These are phyloP conservation scores for Colletotrichum gloeosporioides DNA, from an alignment of 2,329 filamentous ascomycete genomes.

Conservation along the genomic window DNA sequence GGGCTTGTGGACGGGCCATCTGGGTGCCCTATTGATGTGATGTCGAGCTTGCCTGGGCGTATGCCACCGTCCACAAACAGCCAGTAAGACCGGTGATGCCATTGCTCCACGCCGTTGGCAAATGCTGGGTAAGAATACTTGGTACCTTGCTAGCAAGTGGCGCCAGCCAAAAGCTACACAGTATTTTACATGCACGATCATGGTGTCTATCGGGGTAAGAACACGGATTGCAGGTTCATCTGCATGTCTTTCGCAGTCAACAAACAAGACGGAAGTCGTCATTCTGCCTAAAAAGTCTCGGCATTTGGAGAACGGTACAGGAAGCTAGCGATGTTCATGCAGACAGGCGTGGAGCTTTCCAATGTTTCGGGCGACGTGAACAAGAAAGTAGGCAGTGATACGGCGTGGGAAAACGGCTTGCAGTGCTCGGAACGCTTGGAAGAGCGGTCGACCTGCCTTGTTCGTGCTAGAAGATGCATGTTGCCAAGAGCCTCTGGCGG, in stretches of 20 bases:
- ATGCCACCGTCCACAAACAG: background rate
- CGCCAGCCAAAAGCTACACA: background rate
- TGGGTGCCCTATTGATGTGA: background rate
- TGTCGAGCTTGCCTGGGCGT: background rate
- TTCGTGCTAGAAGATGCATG: conserved; percentile 3
- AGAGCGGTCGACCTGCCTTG: conserved; percentile 2
- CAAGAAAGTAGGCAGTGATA: background rate
- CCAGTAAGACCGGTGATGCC: background rate
- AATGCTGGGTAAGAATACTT: background rate
- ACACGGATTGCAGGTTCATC: background rate
- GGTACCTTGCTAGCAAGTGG: background rate
- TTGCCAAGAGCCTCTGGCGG: conserved; percentile 1
- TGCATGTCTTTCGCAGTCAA: background rate
- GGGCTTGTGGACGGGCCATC: background rate
- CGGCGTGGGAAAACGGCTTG: background rate
- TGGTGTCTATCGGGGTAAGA: background rate
- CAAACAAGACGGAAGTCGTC: background rate
- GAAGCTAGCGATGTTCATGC: background rate
- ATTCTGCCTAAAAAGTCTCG: background rate
- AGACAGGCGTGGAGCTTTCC: background rate
- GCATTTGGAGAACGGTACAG: background rate
- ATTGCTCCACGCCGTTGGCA: background rate
- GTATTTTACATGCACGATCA: background rate
- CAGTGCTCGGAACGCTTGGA: background rate
- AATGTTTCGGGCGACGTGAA: background rate